Conservation (phyloP, 176 grass and related monocot genomes). For the Rhipidocladum racemiflorum region DNA sequence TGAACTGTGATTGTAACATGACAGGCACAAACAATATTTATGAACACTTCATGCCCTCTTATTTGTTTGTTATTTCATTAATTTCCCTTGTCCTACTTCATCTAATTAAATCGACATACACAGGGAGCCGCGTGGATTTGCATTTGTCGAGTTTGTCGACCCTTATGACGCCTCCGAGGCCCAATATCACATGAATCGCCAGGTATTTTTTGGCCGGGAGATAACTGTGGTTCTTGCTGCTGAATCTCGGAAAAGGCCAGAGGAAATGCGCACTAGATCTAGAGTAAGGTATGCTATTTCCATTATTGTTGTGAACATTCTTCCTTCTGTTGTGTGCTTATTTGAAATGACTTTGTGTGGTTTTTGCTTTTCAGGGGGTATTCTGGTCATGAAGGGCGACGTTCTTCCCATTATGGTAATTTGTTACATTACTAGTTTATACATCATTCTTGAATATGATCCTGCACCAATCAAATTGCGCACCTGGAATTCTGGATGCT, state of each 20-base stretch:
- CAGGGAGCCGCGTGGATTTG: constrained; percentile 92
- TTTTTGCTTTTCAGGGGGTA: constrained; percentile 55
- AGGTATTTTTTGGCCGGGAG: constrained; percentile 81
- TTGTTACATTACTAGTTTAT: background rate
- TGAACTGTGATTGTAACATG: constrained; percentile 47
- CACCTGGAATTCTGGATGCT: background rate
- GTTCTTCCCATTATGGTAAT: constrained; percentile 75
- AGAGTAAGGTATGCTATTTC: constrained; percentile 48
- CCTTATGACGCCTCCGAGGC: constrained; percentile 86
- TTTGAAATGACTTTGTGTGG: constrained; percentile 9
- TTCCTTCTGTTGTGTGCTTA: constrained; percentile 18
- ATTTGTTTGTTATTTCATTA: constrained; percentile 23
- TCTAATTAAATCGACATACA: constrained; percentile 22
- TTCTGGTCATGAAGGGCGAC: constrained; percentile 69
- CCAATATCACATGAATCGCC: constrained; percentile 97
- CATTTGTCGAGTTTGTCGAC: constrained; percentile 91
- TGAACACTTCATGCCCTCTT: constrained; percentile 23
- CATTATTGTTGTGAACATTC: background rate
- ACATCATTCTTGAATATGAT: too few relatives aligned
- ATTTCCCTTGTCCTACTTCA: background rate
- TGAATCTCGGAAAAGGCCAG: constrained; percentile 85
- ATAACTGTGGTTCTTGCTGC: constrained; percentile 97
- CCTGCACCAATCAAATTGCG: background rate
- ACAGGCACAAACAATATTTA: constrained; percentile 14
- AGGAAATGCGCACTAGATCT: constrained; percentile 78